Evolutionary conservation across 768 basidiomycete species (phyloP).

Genomic region (Calocera viscosa): DNA sequence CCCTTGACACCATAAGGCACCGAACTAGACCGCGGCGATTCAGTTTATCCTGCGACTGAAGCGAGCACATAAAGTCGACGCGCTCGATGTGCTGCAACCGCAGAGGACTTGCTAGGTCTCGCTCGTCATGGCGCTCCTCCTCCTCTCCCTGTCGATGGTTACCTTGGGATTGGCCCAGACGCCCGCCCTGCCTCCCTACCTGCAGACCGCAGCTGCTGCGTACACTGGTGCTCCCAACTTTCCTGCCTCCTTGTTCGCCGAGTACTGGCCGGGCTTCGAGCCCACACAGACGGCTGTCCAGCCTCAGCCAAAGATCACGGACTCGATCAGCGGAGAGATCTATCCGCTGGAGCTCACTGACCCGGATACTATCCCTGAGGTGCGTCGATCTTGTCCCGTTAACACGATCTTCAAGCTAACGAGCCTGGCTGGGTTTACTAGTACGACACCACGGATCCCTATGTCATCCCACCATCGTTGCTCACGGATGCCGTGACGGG

Average conservation of each 20-base stretch:
- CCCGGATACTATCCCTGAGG: slow-evolving; percentile 42
- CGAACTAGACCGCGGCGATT: no score
- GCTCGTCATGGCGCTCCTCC: background rate
- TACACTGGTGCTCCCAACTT: slow-evolving; percentile 13
- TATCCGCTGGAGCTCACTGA: slow-evolving; percentile 51
- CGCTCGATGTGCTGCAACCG: background rate
- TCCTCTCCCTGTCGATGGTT: background rate
- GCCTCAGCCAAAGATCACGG: slow-evolving; percentile 15
- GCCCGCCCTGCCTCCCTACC: background rate
- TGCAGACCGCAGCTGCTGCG: background rate
- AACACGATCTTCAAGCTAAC: background rate
- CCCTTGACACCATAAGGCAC: no score
- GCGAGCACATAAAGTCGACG: background rate
- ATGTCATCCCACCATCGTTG: slow-evolving; percentile 22
- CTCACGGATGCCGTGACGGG: slow-evolving; percentile 34
- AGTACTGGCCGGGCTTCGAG: slow-evolving; percentile 14
- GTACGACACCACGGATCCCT: background rate
- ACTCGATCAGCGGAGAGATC: slow-evolving; percentile 23
- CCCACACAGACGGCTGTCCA: slow-evolving; percentile 14
- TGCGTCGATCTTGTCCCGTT: background rate
- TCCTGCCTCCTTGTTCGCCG: slow-evolving; percentile 6
- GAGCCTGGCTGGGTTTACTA: background rate
- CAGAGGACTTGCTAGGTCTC: background rate
- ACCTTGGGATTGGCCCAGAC: background rate
- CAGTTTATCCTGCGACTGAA: no score